Evolutionary conservation across 352 stramenopile species (phyloP).

Genomic region (Globisporangium abappressorium): DNA sequence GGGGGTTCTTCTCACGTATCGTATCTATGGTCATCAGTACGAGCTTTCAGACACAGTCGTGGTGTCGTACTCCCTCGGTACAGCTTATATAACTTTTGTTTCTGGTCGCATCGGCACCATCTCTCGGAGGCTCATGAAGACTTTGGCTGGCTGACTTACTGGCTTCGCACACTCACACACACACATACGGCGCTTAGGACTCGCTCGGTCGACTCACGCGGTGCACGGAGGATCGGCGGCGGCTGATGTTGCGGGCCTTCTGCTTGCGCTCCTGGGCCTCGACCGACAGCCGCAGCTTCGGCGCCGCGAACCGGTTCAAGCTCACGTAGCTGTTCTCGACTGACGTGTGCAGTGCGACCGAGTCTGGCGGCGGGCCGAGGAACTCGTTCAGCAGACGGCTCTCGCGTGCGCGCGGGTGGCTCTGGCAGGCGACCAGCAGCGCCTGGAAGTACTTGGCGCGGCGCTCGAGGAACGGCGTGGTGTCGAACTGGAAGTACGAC

Average conservation of each 20-base stretch:
- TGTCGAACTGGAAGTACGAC: slow-evolving; percentile 72
- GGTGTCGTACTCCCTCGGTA: not conserved
- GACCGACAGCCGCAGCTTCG: slow-evolving; percentile 61
- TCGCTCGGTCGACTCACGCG: slow-evolving; percentile 3
- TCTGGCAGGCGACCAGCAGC: slow-evolving; percentile 58
- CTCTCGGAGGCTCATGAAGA: not conserved
- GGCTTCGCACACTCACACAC: not conserved
- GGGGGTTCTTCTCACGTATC: not conserved
- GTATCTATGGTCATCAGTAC: slow-evolving; percentile 7
- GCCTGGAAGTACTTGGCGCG: slow-evolving; percentile 63
- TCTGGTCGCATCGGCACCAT: not conserved
- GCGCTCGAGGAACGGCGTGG: slow-evolving; percentile 52
- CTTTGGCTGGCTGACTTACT: not conserved
- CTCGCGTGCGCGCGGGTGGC: slow-evolving; percentile 35
- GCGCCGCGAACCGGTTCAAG: slow-evolving; percentile 69
- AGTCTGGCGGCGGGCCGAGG: slow-evolving; percentile 58
- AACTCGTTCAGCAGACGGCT: slow-evolving; percentile 72
- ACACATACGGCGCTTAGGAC: not conserved
- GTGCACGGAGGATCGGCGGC: slow-evolving; percentile 36
- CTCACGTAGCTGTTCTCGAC: slow-evolving; percentile 75
- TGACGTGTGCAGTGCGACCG: slow-evolving; percentile 50
- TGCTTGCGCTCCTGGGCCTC: slow-evolving; percentile 75
- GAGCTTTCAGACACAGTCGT: not conserved
- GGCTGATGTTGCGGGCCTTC: slow-evolving; percentile 63
- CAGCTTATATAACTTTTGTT: slow-evolving; percentile 10